A percentile compares a stretch with the other conserved stretches of the same genome.
Evolutionary conservation across 1,284 basidiomycete genomes (phyloP).

Genomic region (Cystobasidiaceae sp.): DNA sequence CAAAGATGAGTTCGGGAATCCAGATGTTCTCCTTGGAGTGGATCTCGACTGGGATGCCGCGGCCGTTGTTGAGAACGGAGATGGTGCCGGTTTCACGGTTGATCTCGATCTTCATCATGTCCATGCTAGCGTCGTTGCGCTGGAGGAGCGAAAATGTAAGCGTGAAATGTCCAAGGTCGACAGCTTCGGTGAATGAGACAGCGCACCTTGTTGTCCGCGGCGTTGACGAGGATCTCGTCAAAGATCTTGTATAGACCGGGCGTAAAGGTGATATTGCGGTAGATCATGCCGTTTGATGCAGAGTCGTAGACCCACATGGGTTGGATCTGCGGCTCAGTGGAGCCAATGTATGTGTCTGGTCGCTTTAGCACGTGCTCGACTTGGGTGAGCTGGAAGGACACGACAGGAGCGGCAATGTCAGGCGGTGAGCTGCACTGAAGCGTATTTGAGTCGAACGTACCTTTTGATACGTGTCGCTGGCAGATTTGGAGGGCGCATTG

Average conservation of each 20-base stretch:
- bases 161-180: background rate
- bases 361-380: conserved; percentile 93
- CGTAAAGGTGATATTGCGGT: conserved; percentile 75
- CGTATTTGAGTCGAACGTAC: conserved; percentile 50
- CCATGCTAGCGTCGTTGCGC: conserved; percentile 87
- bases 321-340: conserved; percentile 77
- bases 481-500: conserved; percentile 59
- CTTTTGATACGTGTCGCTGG: conserved; percentile 89
- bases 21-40: conserved; percentile 90
- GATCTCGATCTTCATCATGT: conserved; percentile 79
- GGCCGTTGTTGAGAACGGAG: conserved; percentile 92
- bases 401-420: background rate
- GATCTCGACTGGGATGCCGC: conserved; percentile 94
- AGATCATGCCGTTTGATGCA: conserved; percentile 35
- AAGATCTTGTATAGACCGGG: conserved; percentile 99
- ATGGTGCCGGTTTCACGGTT: conserved; percentile 79
- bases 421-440: background rate
- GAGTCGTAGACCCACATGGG: conserved; percentile 83
- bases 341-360: conserved; percentile 97
- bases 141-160: conserved; percentile 44
- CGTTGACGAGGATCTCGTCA: conserved; percentile 98
- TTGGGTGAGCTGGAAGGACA: conserved; percentile 69
- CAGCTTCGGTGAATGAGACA: background rate
- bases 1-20: conserved; percentile 97
- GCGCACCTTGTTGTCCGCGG: conserved; percentile 97